Base-by-base conservation (phyloP, 371 early-diverging fungal species). In the Rhizopus stolonifer region DNA sequence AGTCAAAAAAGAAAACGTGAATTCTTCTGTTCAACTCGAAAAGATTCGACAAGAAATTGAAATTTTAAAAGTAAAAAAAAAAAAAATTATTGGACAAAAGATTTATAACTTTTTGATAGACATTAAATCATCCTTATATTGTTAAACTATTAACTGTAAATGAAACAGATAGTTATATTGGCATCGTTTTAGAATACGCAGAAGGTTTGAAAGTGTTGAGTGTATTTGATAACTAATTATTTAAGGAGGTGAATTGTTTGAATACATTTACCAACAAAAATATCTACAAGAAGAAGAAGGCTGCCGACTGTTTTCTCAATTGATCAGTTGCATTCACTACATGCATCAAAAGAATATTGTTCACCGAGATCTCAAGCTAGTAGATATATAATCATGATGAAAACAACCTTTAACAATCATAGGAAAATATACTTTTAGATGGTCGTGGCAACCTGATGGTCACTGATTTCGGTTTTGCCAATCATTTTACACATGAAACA, bases 401-500 rank as follows among this genome's bases (percentile, higher is more conserved):
- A 24, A 26, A 14, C 6, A 25, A 26, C 7, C 15, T 23, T 36
- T 36, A 10, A 29, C 25, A 32, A 22, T 33, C 13, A 40, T 91
- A 90, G 91, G 98, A 97, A 79, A 97, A 96, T 62, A 70, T 96
- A 49, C 69, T 96, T 44, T 72, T 95, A 49, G 96, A 96, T 80
- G 79, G 83, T 46, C 74, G 91, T 56, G 81, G 90, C 34, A 90
- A 92, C 69, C 86, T 99, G 23, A 91, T 95, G 60, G 92, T 99
- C 56, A 98, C 96, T 8, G 99, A 99, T 67, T 99, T 99, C 85
- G 99, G 99, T 4, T 96, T 99, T 67, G 96, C 98, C 13, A 99
- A 99, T 70, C 88, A 93, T 62, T 94, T 91, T 56, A 70, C 83
- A 38, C 72, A 69, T 34, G 69, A 75, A n/a, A 67, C 71, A 19